These are phyloP conservation scores for Tolypocladium inflatum DNA, from an alignment of 2,329 filamentous ascomycete genomes.

Conservation along the genomic window DNA sequence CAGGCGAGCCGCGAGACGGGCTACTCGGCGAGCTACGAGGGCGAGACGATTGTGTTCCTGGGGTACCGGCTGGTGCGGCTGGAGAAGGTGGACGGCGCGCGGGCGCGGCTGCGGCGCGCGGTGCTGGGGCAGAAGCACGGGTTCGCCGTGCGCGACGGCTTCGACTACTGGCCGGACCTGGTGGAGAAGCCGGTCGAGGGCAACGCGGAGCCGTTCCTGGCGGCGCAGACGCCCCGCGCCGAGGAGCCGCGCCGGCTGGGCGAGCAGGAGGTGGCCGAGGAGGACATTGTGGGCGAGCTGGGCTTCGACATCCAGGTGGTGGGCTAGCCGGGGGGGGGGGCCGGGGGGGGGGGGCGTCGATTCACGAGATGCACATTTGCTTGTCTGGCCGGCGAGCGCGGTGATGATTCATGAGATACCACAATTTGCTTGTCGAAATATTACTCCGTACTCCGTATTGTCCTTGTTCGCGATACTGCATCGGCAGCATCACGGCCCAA, in stretches of 20 bases:
- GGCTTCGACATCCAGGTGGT: neutral
- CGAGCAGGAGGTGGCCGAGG: neutral
- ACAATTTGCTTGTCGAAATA: too few species aligned
- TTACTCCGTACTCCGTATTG: too few species aligned
- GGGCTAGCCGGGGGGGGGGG: neutral
- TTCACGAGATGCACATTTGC: neutral
- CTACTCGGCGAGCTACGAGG: conserved; percentile 13
- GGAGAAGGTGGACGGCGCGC: conserved; percentile 14
- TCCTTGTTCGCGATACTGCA: too few species aligned
- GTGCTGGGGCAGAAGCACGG: conserved; percentile 36
- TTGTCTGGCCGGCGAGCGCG: too few species aligned
- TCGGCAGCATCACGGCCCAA: too few species aligned
- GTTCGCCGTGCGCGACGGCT: conserved; percentile 13
- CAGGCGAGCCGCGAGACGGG: conserved; percentile 13
- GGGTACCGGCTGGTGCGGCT: conserved; percentile 16
- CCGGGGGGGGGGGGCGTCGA: too few species aligned
- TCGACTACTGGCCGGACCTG: conserved; percentile 17
- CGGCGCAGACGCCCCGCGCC: neutral
- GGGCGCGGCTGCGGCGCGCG: conserved; percentile 17
- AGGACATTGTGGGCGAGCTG: neutral
- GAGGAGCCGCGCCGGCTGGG: conserved; percentile 1
- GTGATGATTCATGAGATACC: too few species aligned
- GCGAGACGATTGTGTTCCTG: conserved; percentile 18
- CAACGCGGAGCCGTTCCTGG: conserved; percentile 11
- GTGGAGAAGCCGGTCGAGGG: conserved; percentile 14